A percentile compares a stretch with the other conserved stretches of the same genome.
Evolutionary conservation across 164 flowering plant species (phyloP).

Genomic region (Malania oleifera): DNA sequence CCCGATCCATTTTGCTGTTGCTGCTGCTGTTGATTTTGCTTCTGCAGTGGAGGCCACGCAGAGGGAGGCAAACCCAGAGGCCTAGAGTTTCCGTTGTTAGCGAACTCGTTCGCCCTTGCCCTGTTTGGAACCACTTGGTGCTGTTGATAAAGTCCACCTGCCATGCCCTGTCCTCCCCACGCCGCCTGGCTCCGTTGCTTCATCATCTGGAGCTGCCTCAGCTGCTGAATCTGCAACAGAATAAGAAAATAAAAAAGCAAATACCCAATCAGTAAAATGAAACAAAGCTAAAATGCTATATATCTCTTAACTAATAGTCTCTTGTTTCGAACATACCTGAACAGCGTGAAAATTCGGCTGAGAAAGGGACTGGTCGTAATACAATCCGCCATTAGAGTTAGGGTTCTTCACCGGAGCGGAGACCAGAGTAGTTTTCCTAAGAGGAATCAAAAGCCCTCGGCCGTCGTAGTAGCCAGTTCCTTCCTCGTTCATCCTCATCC

Average conservation of each 20-base stretch:
- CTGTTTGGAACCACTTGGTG: slow-evolving; percentile 14
- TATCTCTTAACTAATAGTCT: too few species aligned
- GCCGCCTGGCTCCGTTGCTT: slow-evolving; percentile 20
- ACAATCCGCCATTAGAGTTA: slow-evolving; percentile 12
- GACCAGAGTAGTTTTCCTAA: slow-evolving; percentile 22
- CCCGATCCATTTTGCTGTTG: slow-evolving; percentile 30
- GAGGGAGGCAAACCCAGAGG: slow-evolving; percentile 38
- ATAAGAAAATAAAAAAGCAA: background rate
- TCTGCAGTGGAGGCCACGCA: slow-evolving; percentile 67
- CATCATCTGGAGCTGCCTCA: slow-evolving; percentile 44
- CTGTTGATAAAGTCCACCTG: slow-evolving; percentile 5
- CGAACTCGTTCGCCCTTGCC: slow-evolving; percentile 10
- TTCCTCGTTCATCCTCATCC: slow-evolving; percentile 42
- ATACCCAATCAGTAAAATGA: background rate
- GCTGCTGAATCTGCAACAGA: slow-evolving; percentile 35
- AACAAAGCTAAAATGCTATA: background rate
- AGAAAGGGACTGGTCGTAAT: slow-evolving; percentile 23
- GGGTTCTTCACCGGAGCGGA: slow-evolving; percentile 16
- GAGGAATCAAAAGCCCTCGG: slow-evolving; percentile 31
- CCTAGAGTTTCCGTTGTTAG: slow-evolving; percentile 10
- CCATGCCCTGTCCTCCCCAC: slow-evolving; percentile 24
- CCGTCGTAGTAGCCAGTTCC: slow-evolving; percentile 4
- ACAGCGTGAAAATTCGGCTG: slow-evolving; percentile 36
- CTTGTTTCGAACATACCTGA: slow-evolving; percentile 24
- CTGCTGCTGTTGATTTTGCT: slow-evolving; percentile 13